Conservation (phyloP, 225 moss, liverwort and hornwort species). For the Polytrichum commune region DNA sequence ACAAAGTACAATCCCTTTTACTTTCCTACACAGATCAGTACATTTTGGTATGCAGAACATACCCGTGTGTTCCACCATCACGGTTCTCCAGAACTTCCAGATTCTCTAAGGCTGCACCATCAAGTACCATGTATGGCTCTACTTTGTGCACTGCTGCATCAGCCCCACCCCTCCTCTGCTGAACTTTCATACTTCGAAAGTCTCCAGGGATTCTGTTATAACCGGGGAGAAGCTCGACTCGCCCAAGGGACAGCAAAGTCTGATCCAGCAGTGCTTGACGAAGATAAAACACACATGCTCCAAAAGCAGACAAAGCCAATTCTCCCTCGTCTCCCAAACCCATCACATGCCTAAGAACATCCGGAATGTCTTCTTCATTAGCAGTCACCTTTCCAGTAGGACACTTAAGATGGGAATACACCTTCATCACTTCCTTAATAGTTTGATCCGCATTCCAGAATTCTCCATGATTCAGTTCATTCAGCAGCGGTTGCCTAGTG, state of each 20-base stretch:
- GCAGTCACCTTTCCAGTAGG: conserved; percentile 13
- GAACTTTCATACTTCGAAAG: conserved; percentile 23
- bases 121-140: conserved; percentile 79
- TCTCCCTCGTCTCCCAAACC: conserved; percentile 52
- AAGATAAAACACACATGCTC: conserved; percentile 76
- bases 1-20: not conserved
- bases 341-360: conserved; percentile 50
- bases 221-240: conserved; percentile 76
- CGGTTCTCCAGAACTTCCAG: conserved; percentile 87
- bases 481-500: conserved; percentile 81
- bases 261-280: conserved; percentile 75
- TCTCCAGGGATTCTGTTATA: conserved; percentile 48
- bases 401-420: conserved; percentile 38
- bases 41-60: conserved; percentile 20
- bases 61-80: conserved; percentile 86
- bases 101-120: conserved; percentile 89
- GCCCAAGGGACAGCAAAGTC: conserved; percentile 60
- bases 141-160: conserved; percentile 23
- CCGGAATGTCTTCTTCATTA: conserved; percentile 50
- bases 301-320: conserved; percentile 74
- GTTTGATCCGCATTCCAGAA: conserved; percentile 76
- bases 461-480: conserved; percentile 56
- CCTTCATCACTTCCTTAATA: conserved; percentile 47
- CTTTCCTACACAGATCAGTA: not conserved
- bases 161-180: conserved; percentile 17